Conservation (phyloP, 768 basidiomycete species). For the Hysterangium stoloniferum region DNA sequence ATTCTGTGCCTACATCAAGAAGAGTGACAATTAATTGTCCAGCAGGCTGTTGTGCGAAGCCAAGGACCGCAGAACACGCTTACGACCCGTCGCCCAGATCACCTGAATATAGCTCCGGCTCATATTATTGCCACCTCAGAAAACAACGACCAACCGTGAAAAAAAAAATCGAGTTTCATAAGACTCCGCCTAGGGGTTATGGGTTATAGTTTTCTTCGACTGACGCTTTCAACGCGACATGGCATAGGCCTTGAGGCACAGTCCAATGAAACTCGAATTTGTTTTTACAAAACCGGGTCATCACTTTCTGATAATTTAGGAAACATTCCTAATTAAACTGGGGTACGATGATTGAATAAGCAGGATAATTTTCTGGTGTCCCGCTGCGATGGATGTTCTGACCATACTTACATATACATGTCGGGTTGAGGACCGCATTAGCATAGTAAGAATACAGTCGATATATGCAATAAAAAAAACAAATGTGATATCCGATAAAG, state of each 20-base stretch:
- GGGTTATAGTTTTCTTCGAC: too few species aligned
- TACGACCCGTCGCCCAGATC: conserved; percentile 6
- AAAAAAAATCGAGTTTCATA: too few species aligned
- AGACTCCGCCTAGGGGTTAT: too few species aligned
- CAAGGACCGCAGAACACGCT: not conserved
- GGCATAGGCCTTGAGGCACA: too few species aligned
- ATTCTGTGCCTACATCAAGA: not conserved
- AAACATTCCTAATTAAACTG: not conserved
- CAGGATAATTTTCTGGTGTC: not conserved
- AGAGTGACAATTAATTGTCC: not conserved
- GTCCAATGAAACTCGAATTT: too few species aligned
- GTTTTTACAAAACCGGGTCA: too few species aligned
- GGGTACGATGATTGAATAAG: not conserved
- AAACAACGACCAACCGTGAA: too few species aligned
- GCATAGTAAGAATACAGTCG: not conserved
- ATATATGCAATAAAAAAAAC: too few species aligned
- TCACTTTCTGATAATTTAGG: too few species aligned
- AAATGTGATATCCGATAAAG: not conserved
- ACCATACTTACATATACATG: conserved; percentile 6
- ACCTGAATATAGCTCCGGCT: conserved; percentile 6
- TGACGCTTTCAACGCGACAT: too few species aligned
- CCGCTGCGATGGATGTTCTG: conserved; percentile 5
- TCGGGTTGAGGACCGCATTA: conserved; percentile 1
- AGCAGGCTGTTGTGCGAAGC: not conserved
- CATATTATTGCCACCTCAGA: conserved; percentile 3